Evolutionary conservation across 306 rosid species (phyloP).

Genomic region (Pterocarpus santalinus): DNA sequence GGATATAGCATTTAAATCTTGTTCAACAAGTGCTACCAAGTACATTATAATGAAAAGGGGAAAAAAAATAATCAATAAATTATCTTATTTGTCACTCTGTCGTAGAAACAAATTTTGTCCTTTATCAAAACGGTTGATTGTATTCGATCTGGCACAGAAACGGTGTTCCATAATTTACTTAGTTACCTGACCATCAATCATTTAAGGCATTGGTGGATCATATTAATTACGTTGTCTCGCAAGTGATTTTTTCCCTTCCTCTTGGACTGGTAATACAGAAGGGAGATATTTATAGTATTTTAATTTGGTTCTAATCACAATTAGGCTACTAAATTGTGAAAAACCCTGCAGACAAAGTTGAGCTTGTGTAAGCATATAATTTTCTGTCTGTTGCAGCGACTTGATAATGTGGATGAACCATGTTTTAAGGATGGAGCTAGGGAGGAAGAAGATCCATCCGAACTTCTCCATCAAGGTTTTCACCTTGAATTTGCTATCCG

Average conservation of each 20-base stretch:
- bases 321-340: no score
- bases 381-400: constrained; percentile 64
- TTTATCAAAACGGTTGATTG: neutral
- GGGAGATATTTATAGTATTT: no score
- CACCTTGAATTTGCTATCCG: constrained; percentile 32
- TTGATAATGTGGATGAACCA: constrained; percentile 74
- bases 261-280: no score
- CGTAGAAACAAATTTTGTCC: constrained; percentile 1
- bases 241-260: no score
- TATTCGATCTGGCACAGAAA: no score
- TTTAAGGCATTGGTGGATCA: no score
- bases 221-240: no score
- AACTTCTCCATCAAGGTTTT: constrained; percentile 76
- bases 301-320: no score
- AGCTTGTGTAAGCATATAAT: constrained; percentile 5
- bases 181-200: no score
- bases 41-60: neutral
- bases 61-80: neutral
- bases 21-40: neutral
- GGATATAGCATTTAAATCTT: constrained; percentile 6
- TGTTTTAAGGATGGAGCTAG: constrained; percentile 44
- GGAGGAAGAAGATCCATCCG: constrained; percentile 61
- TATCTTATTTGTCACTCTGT: neutral
- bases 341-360: neutral
- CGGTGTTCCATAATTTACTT: no score